Percentiles rank a stretch among this genome's conserved stretches.
Conservation (phyloP, 1,284 basidiomycete species). For the Naganishia liquefaciens region DNA sequence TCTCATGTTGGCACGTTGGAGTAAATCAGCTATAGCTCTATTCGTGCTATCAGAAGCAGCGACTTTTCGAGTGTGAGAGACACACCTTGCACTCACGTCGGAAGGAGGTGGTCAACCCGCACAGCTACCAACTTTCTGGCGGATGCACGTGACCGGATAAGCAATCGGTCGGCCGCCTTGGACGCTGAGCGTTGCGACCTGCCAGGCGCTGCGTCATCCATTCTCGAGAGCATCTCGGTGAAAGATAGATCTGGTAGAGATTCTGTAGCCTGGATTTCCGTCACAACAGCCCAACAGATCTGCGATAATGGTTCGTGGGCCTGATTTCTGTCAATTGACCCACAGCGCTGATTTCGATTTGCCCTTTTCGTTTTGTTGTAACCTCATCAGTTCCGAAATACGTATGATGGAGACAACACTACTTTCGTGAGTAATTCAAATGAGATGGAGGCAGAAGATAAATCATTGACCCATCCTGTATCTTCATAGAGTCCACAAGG, state of each 20-base stretch:
- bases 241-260: too few species aligned
- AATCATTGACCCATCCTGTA: background rate
- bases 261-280: background rate
- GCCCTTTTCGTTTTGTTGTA: background rate
- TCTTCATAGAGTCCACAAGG: constrained; percentile 47
- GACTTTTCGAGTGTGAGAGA: background rate
- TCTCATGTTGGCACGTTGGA: constrained; percentile 42
- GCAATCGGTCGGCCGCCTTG: background rate
- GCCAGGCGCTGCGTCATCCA: constrained; percentile 12
- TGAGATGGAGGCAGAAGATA: too few species aligned
- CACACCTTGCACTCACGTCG: too few species aligned
- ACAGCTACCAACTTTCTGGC: constrained; percentile 20
- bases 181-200: background rate
- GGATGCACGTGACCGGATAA: constrained; percentile 1
- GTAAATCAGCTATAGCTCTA: too few species aligned
- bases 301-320: background rate
- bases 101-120: background rate
- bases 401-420: constrained; percentile 94
- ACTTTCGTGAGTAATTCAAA: constrained; percentile 63
- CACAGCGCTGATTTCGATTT: background rate
- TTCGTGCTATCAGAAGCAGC: background rate
- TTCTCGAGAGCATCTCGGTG: background rate
- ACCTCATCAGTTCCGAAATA: constrained; percentile 77
- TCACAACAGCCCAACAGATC: background rate
- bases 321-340: background rate